phyloP scores from a whole-genome alignment of 257 asterid genomes.

The Solanum neorickii region DNA sequence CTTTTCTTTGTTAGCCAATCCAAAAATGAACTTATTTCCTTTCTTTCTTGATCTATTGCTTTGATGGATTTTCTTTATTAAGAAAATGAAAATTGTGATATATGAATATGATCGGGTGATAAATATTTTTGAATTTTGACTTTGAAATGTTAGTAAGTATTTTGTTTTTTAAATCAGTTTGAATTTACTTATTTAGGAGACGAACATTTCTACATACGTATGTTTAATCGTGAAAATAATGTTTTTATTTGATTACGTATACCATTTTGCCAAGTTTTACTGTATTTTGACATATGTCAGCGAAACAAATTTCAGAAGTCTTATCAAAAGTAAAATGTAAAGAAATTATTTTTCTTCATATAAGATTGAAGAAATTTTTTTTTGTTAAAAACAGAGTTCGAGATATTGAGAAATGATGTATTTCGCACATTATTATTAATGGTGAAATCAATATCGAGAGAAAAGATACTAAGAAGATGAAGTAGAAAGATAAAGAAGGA shows the following conservation, averaged over 20 bases:
- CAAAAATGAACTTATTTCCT: background rate
- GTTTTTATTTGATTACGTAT: background rate
- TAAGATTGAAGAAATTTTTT: too few species aligned
- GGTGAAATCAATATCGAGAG: too few species aligned
- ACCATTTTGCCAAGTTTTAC: background rate
- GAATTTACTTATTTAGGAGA: background rate
- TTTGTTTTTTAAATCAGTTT: background rate
- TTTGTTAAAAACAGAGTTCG: too few species aligned
- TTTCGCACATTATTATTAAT: too few species aligned
- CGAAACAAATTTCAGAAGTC: background rate
- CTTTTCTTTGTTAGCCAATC: background rate
- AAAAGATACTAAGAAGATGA: too few species aligned
- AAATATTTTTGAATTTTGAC: background rate
- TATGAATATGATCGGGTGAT: background rate
- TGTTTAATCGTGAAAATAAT: too few species aligned
- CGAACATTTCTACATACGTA: background rate
- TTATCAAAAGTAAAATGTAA: too few species aligned
- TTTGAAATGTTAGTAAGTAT: background rate
- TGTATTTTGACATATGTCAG: too few species aligned
- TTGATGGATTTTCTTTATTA: background rate
- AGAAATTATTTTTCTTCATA: too few species aligned
- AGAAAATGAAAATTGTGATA: background rate
- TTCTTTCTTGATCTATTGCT: background rate
- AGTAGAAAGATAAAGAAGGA: too few species aligned
- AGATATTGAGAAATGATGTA: too few species aligned